Conservation (phyloP, 768 basidiomycete species). For the Mycena pura region DNA sequence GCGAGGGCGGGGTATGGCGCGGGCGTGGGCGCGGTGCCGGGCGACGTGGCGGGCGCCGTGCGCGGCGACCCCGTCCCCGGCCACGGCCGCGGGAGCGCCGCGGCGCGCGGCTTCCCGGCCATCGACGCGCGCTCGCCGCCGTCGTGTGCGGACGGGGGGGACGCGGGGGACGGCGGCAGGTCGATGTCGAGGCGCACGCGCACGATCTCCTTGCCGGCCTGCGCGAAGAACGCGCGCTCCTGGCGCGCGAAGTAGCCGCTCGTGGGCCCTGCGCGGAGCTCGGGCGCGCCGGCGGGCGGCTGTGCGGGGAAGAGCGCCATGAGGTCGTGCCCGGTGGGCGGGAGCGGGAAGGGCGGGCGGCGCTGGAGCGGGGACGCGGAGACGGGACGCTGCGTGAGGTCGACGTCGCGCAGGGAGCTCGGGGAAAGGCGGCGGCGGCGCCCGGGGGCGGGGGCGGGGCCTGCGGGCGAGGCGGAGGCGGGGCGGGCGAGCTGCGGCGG, state of each 20-base stretch:
- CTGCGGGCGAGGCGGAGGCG: slow-evolving; percentile 40
- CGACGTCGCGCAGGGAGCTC: slow-evolving; percentile 69
- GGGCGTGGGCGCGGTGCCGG: background rate
- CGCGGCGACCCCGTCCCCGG: no score
- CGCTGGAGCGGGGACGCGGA: no score
- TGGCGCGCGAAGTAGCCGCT: slow-evolving; percentile 77
- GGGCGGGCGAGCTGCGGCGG: slow-evolving; percentile 43
- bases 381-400: slow-evolving; percentile 58
- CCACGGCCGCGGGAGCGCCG: background rate
- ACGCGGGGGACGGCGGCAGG: slow-evolving; percentile 2
- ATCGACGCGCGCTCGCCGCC: background rate
- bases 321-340: slow-evolving; percentile 81
- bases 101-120: background rate
- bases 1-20: slow-evolving; percentile 2
- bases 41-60: no score
- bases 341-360: no score
- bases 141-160: background rate
- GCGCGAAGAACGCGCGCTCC: slow-evolving; percentile 82
- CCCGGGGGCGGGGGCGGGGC: slow-evolving; percentile 43
- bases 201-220: slow-evolving; percentile 79
- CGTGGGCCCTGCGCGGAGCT: slow-evolving; percentile 68
- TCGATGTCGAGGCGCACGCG: slow-evolving; percentile 78
- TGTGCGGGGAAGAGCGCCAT: slow-evolving; percentile 85
- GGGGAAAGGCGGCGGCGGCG: slow-evolving; percentile 72
- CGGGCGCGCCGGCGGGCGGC: slow-evolving; percentile 61